phyloP scores from a whole-genome alignment of 208 protist species.

The Trypanosoma conorhini region DNA sequence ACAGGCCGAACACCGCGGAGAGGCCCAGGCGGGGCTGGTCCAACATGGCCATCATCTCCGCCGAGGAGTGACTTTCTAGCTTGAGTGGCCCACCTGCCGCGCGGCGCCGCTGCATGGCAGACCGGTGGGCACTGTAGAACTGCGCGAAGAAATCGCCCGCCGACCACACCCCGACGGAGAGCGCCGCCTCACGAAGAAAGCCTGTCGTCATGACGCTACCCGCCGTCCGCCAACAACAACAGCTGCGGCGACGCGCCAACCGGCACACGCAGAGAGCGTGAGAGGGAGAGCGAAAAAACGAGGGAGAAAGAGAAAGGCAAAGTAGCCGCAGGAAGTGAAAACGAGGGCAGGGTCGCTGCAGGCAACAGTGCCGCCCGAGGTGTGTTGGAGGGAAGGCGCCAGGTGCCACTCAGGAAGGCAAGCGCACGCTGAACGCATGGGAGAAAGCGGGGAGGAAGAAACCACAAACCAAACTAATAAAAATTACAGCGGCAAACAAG shows the following conservation, averaged over 20 bases:
- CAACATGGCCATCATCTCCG: slow-evolving; percentile 58
- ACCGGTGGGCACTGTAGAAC: slow-evolving; percentile 64
- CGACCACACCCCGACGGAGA: slow-evolving; percentile 38
- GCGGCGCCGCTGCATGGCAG: slow-evolving; percentile 40
- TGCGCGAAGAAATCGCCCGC: slow-evolving; percentile 75
- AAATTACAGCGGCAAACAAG: slow-evolving; percentile 10
- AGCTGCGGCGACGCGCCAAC: not conserved
- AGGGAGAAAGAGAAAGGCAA: not conserved
- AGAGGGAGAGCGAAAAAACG: slow-evolving; percentile 5
- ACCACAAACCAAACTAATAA: slow-evolving; percentile 13
- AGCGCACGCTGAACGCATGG: not conserved
- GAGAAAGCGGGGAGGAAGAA: not conserved
- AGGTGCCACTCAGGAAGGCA: not conserved
- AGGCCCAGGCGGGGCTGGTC: slow-evolving; percentile 53
- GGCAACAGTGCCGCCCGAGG: not conserved
- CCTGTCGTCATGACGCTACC: not conserved
- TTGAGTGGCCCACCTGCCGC: slow-evolving; percentile 40
- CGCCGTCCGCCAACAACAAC: not conserved
- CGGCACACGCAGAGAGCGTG: not conserved
- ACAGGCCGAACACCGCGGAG: slow-evolving; percentile 48
- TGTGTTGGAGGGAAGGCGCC: not conserved
- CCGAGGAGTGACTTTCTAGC: slow-evolving; percentile 31
- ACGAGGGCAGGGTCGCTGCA: not conserved
- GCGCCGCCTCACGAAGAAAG: not conserved
- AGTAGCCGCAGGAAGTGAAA: not conserved